Conservation (phyloP, 2,329 filamentous ascomycete species). For the Pseudogymnoascus sp. region DNA sequence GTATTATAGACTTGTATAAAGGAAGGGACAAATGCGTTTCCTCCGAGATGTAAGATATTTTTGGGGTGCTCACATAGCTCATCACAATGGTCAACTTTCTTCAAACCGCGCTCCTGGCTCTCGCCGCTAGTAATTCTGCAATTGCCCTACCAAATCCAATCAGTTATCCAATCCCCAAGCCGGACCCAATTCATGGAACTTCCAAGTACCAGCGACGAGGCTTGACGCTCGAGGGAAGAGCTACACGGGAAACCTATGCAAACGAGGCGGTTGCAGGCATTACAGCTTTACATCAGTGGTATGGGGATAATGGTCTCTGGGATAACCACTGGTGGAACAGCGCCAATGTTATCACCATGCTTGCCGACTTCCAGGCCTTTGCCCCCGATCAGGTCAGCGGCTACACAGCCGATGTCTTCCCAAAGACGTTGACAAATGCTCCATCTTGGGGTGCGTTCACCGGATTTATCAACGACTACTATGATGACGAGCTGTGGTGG, state of each 20-base stretch:
- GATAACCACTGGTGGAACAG: constrained; percentile 62
- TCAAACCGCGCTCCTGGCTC: not conserved
- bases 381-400: constrained; percentile 18
- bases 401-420: constrained; percentile 18
- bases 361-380: constrained; percentile 42
- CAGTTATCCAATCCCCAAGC: not conserved
- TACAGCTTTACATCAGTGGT: constrained; percentile 49
- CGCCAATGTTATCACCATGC: constrained; percentile 55
- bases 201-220: constrained; percentile 2
- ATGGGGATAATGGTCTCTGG: constrained; percentile 53
- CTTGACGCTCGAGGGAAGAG: constrained; percentile 11
- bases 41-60: not conserved
- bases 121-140: not conserved
- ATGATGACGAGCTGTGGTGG: constrained; percentile 59
- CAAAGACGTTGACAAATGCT: constrained; percentile 20
- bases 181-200: not conserved
- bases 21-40: not conserved
- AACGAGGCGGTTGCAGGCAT: constrained; percentile 27
- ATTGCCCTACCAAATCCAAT: not conserved
- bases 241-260: constrained; percentile 18
- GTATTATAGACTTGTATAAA: not conserved
- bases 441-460: constrained; percentile 27
- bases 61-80: not conserved
- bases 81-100: not conserved
- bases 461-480: constrained; percentile 43